Evolutionary conservation across 768 basidiomycete species (phyloP), one percentile per base, ranked within the genome.

Genomic region (Russula dissimulans): DNA sequence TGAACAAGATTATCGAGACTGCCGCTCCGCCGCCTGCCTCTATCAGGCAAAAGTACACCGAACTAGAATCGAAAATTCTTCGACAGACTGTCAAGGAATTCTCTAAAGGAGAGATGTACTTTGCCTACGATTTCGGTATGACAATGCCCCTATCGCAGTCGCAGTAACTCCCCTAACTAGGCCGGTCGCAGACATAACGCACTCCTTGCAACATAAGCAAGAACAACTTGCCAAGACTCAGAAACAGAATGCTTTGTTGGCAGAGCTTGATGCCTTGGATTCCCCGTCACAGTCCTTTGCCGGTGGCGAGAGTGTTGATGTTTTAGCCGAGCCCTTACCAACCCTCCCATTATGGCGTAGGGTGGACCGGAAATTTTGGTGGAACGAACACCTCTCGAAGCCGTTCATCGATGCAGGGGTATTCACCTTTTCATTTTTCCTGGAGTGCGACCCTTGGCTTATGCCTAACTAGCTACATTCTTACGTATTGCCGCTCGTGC

Each of bases 361-460:
- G 12, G 90, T 93, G 0, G 91, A 97, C 66, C 79, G 81, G 49
- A 86, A 89, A 45, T 98, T 91, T 71, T 98, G 94, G 89, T 98
- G 94, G 92, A 99, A 98, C 68, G 90, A 93, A 67, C 85, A 84
- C 79, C 78, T 98, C 59, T 79, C 82, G 31, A 87, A 87, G 65
- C 86, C 90, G 2, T 87, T 99, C 65, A 76, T 92, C 42, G 91
- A 97, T 62, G 86, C 86, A 47, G 93, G 94, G 22, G 92, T 93
- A 73, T 59, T 2, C 17, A 14, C 53, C 81, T 38, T 17, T 41
- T 55, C 54, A 45, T 46, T 18, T n/a, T 8, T 39, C 38, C 22
- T 26, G 22, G 3, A 34, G 5, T 52, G 17, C 2, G 12, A 31
- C 38, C 47, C 49, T 52, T 48, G 10, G 32, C 39, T 36, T 39